These are phyloP conservation scores for Aspergillus calidoustus DNA, from an alignment of 2,329 filamentous ascomycete species.

Conservation along the genomic window DNA sequence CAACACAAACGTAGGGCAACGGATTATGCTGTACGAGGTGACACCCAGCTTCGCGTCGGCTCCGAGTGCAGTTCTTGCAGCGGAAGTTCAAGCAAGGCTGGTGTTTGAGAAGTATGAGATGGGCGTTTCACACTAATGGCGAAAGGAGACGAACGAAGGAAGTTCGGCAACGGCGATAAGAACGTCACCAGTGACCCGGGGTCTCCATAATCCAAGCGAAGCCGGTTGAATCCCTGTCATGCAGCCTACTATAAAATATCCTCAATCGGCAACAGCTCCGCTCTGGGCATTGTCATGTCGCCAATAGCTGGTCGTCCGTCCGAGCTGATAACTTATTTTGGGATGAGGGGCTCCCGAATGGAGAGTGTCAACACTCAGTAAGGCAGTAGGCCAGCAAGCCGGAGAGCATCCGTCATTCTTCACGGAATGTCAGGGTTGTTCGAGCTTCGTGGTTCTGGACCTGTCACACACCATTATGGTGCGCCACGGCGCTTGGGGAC, in stretches of 20 bases:
- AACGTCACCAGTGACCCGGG: neutral
- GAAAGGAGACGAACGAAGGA: neutral
- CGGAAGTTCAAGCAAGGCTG: neutral
- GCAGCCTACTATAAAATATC: neutral
- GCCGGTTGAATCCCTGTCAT: neutral
- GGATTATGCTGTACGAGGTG: neutral
- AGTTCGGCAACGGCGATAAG: neutral
- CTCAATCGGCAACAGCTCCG: neutral
- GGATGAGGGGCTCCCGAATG: neutral
- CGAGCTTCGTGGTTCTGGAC: neutral
- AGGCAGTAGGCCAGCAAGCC: neutral
- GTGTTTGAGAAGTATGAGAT: neutral
- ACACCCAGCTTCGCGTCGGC: neutral
- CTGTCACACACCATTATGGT: neutral
- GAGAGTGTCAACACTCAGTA: neutral
- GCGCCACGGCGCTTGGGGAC: slow-evolving; percentile 1
- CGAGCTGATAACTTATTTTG: neutral
- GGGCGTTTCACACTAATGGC: neutral
- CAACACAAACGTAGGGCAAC: neutral
- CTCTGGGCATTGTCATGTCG: neutral
- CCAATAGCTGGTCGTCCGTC: neutral
- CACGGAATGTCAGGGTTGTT: neutral
- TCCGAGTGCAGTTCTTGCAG: neutral
- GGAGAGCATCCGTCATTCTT: neutral
- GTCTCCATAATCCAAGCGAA: neutral